Base-by-base conservation (phyloP, 2,329 filamentous ascomycete species). In the Elsinoe arachidis region DNA sequence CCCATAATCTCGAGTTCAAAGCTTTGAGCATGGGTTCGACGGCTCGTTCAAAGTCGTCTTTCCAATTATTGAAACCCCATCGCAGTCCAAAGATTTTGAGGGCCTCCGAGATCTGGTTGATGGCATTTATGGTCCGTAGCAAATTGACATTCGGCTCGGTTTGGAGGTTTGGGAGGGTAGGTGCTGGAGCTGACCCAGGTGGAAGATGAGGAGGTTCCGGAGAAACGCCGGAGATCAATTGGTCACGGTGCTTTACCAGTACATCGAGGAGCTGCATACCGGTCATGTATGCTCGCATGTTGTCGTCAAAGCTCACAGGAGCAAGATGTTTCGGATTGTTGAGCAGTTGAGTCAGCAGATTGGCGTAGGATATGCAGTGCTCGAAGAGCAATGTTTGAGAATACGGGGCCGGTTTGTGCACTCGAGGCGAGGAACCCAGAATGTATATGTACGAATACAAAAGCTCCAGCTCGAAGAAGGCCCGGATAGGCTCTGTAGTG, bases 361-460 rank as follows among this genome's bases (percentile, higher is more conserved):
- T 80, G 51, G 93, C 81, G 67, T 93, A 96, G n/a, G 85, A 81
- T 63, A 92, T 83, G 61, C 85, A 85, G 66, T 93, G 86, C 68
- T 96, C 90, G 68, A 95, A 95, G 39, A 96, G 88, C 21, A 95
- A 77, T 30, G 84, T 78, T 60, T 90, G 87, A 37, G 85, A 87
- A 67, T 92, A 90, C 46, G 89, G 81, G 2, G 83, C 85, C 52
- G 91, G 83, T 19, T 81, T 77, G 0, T 88, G 87, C 2, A 87
- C 83, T 46, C 86, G 80, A 1, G 84, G 82, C 35, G 87, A 91
- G 0, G 90, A 89, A 0, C 90, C 90, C 6, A 96, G 80, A 58
- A 92, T 88, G 69, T 96, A 90, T 21, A 96, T 86, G 64, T 90
- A 93, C 67, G 89, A 95, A 74, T 96, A 97, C 47, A 92, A 81